Base-by-base conservation (phyloP, 2,329 filamentous ascomycete species). In the Ceratocystiopsis minuta region DNA sequence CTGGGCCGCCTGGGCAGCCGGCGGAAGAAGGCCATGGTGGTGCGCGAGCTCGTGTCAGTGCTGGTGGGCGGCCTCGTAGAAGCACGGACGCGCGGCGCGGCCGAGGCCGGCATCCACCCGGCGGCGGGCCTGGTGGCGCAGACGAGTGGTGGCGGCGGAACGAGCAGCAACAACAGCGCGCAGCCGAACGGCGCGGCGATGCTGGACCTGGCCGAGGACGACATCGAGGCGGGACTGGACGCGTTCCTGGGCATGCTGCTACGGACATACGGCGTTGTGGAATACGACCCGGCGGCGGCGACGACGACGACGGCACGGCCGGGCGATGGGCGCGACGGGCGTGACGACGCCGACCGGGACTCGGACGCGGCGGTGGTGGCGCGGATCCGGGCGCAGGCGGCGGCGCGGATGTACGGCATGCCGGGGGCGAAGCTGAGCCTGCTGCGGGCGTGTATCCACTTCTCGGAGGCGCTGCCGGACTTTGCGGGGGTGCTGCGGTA, bases 31-130 rank as follows among this genome's bases (percentile, higher is more conserved):
- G 86, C 83, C 5, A 80, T 96, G 61, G 75, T 95, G 1, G 70
- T 94, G 52, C 78, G 83, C 51, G 86, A 95, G 53, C 68, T 96
- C 39, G 70, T 98, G 10, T 79, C 78, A 4, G 77, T 86, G 15
- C 67, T 96, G 35, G 83, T 92, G 41, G 79, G 78, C 32, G 86
- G 83, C 3, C 67, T 98, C 10, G 79, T 94, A 5, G 85, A 95
- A 58, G 90, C 90, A 15, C 74, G 90, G 34, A 95, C 92, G 38
- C 72, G 88, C 38, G 88, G 88, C 31, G 90, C 90, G 35, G 87
- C 90, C n/a, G 90, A 96, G 55, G 83, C 90, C 53, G 90, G 88
- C 4, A 84, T 98, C 33, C 88, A 96, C 60, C 90, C 90, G 35
- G 88, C 88, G 16, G 85, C 88, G 11, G 87, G 85, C 0, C 64